Percentiles rank a stretch among this genome's conserved stretches.
These are phyloP conservation scores for Hanseniaspora opuntiae DNA, from an alignment of 805 yeast genomes.

Conservation along the genomic window DNA sequence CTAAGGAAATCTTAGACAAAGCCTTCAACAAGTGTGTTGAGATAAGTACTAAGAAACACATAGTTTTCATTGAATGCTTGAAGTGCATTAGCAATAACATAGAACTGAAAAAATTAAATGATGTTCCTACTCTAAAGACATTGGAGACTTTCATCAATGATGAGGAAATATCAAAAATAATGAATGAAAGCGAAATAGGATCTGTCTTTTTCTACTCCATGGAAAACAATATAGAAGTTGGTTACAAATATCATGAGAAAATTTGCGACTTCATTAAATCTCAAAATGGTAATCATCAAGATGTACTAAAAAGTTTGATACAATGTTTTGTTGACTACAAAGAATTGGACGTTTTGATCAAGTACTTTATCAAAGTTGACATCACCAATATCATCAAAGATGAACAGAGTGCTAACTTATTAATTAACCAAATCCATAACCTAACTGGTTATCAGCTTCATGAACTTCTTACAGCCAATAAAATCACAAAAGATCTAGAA, in stretches of 20 bases:
- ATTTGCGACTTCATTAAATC: neutral
- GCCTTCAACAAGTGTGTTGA: constrained; percentile 4
- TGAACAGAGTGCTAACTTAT: neutral
- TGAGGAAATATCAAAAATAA: neutral
- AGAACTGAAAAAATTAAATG: constrained; percentile 6
- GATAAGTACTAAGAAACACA: neutral
- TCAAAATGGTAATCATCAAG: neutral
- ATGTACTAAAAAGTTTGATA: neutral
- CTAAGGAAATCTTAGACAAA: neutral
- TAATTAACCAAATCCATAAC: constrained; percentile 1
- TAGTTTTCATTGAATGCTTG: neutral
- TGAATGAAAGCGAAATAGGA: neutral
- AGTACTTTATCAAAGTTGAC: neutral
- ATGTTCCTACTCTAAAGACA: constrained; percentile 2
- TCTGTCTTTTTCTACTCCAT: neutral
- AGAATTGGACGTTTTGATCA: neutral
- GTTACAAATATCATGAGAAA: constrained; percentile 5
- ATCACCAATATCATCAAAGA: neutral
- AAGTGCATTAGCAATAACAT: neutral
- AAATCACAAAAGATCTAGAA: neutral
- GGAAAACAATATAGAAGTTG: constrained; percentile 9
- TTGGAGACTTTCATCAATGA: constrained; percentile 1
- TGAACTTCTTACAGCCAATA: neutral
- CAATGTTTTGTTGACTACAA: constrained; percentile 10
- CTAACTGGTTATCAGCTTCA: constrained; percentile 4